phyloP scores from a whole-genome alignment of 257 asterid genomes.

The Anisodus acutangulus region DNA sequence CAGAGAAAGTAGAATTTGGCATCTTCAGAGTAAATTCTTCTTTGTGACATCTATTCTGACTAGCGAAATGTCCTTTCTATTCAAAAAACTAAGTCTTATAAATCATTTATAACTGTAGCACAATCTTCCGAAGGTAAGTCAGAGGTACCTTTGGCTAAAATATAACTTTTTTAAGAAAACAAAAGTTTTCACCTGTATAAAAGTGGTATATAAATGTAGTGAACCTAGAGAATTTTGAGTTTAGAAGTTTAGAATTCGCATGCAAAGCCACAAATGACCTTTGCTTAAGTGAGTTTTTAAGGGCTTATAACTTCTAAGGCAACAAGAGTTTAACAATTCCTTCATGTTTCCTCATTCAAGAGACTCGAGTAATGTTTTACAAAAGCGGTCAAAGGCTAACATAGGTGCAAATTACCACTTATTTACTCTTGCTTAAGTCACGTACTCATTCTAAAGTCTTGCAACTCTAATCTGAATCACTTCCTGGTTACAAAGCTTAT shows the following conservation, averaged over 20 bases:
- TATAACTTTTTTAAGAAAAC: not conserved
- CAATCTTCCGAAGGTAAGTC: not conserved
- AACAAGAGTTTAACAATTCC: not conserved
- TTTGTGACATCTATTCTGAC: not conserved
- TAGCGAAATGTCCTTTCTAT: not conserved
- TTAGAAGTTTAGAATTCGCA: not conserved
- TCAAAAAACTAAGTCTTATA: not conserved
- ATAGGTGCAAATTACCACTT: not conserved
- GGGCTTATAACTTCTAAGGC: not conserved
- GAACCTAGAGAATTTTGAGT: constrained; percentile 4
- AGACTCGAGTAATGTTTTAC: not conserved
- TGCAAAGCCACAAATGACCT: constrained; percentile 13
- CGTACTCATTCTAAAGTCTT: not conserved
- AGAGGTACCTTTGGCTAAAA: not conserved
- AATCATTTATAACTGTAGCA: not conserved
- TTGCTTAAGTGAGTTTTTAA: not conserved
- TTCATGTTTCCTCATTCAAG: constrained; percentile 12
- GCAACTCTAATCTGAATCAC: constrained; percentile 1
- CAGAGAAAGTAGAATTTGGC: not conserved
- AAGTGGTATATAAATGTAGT: not conserved
- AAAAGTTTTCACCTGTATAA: not conserved
- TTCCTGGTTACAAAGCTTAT: not conserved
- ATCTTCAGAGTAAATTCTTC: not conserved
- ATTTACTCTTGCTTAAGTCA: constrained; percentile 10
- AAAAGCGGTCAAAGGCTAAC: not conserved